Percentiles rank a stretch among this genome's conserved stretches.
phyloP scores from a whole-genome alignment of 1,139 yeast genomes.

The Zhuliangozyma blackwelliae region DNA sequence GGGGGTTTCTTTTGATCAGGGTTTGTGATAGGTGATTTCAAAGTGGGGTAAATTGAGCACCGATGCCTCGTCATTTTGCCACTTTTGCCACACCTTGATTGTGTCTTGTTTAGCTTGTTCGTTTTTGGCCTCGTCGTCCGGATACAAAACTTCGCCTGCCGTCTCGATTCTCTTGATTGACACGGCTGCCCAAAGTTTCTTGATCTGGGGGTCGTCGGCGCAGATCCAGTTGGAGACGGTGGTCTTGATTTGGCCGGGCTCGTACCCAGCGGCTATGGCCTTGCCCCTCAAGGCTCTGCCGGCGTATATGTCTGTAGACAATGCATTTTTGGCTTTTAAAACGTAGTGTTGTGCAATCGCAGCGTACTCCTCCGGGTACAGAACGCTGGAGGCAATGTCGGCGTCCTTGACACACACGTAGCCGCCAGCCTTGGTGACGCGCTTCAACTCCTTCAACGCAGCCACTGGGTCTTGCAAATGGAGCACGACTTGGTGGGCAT shows the following conservation, averaged over 20 bases:
- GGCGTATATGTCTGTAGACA: slow-evolving; percentile 14
- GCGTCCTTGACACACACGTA: slow-evolving; percentile 31
- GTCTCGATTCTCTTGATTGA: slow-evolving; percentile 11
- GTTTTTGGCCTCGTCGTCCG: slow-evolving; percentile 9
- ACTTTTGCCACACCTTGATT: slow-evolving; percentile 13
- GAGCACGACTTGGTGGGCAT: slow-evolving; percentile 36
- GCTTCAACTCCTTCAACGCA: slow-evolving; percentile 26
- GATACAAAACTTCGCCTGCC: slow-evolving; percentile 10
- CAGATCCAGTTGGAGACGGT: slow-evolving; percentile 15
- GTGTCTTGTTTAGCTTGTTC: slow-evolving; percentile 6
- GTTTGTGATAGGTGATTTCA: slow-evolving; percentile 15
- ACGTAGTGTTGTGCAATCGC: slow-evolving; percentile 9
- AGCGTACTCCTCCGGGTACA: slow-evolving; percentile 19
- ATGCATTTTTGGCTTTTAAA: slow-evolving; percentile 5
- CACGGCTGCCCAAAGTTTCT: slow-evolving; percentile 9
- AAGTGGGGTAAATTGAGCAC: slow-evolving; percentile 12
- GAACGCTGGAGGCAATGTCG: slow-evolving; percentile 16
- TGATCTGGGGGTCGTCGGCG: slow-evolving; percentile 7
- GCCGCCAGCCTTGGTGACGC: slow-evolving; percentile 39
- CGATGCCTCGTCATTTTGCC: slow-evolving; percentile 13
- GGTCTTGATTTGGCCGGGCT: slow-evolving; percentile 8
- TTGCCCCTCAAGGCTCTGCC: slow-evolving; percentile 15
- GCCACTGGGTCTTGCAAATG: slow-evolving; percentile 30
- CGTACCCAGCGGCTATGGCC: slow-evolving; percentile 19
- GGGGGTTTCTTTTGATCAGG: slow-evolving; percentile 5